Percentiles rank a stretch among this genome's conserved stretches.
Conservation (phyloP, 2,329 filamentous ascomycete genomes). For the Hypoxylon sp. region DNA sequence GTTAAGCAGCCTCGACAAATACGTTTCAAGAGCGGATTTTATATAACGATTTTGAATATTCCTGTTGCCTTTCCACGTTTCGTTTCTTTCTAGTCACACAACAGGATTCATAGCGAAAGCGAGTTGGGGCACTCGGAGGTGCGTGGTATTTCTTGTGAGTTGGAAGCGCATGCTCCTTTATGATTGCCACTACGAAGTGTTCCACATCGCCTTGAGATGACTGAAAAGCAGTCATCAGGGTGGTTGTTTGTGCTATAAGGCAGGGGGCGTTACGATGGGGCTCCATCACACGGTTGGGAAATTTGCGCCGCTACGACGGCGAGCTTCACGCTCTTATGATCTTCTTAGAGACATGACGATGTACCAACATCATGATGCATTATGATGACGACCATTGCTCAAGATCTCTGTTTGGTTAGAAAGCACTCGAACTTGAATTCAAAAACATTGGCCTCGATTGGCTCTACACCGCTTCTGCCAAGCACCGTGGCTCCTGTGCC, state of each 20-base stretch:
- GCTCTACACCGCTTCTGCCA: conserved; percentile 35
- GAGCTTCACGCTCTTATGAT: conserved; percentile 25
- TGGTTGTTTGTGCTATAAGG: conserved; percentile 17
- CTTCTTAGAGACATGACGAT: conserved; percentile 30
- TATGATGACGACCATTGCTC: conserved; percentile 30
- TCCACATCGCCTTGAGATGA: conserved; percentile 10
- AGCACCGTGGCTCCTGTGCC: conserved; percentile 12
- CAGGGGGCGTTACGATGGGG: conserved; percentile 27
- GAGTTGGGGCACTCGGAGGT: conserved; percentile 26
- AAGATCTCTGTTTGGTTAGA: conserved; percentile 29
- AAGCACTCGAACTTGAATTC: conserved; percentile 27
- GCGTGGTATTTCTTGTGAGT: conserved; percentile 15
- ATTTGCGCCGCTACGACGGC: conserved; percentile 12
- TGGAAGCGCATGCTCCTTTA: conserved; percentile 10
- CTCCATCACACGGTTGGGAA: conserved; percentile 7
- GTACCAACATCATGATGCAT: conserved; percentile 36
- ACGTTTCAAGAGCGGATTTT: conserved; percentile 30
- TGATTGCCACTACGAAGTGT: conserved; percentile 12
- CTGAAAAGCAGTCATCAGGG: conserved; percentile 14
- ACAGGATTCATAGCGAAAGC: conserved; percentile 24
- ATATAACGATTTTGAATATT: conserved; percentile 22
- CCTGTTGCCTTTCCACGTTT: conserved; percentile 6
- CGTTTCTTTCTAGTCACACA: conserved; percentile 4
- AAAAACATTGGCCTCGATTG: conserved; percentile 16
- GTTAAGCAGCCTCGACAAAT: conserved; percentile 22